A percentile compares a stretch with the other conserved stretches of the same genome.
Conservation (phyloP, 768 basidiomycete genomes). For the Postia placenta region DNA sequence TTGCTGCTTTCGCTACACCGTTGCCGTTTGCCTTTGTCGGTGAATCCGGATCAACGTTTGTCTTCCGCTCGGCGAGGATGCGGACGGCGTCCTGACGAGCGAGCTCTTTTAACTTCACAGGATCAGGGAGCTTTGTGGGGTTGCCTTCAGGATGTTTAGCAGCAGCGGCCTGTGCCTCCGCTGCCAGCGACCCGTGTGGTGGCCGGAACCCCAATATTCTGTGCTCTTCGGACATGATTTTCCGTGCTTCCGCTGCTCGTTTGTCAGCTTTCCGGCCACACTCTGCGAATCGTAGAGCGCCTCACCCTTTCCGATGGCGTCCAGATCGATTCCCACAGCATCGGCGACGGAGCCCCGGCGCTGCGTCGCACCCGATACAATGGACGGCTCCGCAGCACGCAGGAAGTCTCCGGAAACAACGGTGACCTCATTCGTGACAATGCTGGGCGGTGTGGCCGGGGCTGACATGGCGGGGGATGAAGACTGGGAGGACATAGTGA, state of each 20-base stretch:
- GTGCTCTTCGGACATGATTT: slow-evolving; percentile 31
- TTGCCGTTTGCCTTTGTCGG: slow-evolving; percentile 3
- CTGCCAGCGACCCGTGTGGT: slow-evolving; percentile 30
- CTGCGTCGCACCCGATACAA: slow-evolving; percentile 29
- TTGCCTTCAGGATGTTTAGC: slow-evolving; percentile 26
- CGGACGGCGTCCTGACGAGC: slow-evolving; percentile 21
- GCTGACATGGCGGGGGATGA: background rate
- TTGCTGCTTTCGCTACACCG: background rate
- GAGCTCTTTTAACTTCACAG: slow-evolving; percentile 19
- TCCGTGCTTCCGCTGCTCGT: slow-evolving; percentile 23
- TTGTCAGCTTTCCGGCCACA: background rate
- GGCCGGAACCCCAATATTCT: slow-evolving; percentile 31
- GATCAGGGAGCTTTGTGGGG: slow-evolving; percentile 8
- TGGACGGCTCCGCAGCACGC: slow-evolving; percentile 55
- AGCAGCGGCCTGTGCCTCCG: slow-evolving; percentile 29
- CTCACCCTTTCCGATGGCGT: slow-evolving; percentile 19
- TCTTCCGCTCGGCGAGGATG: slow-evolving; percentile 19
- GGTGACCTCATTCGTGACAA: slow-evolving; percentile 35
- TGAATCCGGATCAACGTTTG: slow-evolving; percentile 6
- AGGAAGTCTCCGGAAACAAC: slow-evolving; percentile 56
- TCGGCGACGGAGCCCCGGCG: slow-evolving; percentile 12
- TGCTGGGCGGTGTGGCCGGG: background rate
- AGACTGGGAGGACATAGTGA: background rate
- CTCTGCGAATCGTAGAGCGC: background rate
- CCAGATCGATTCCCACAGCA: slow-evolving; percentile 19